Conservation (phyloP, 768 basidiomycete species). For the Chalciporus pseudorubinellus region DNA sequence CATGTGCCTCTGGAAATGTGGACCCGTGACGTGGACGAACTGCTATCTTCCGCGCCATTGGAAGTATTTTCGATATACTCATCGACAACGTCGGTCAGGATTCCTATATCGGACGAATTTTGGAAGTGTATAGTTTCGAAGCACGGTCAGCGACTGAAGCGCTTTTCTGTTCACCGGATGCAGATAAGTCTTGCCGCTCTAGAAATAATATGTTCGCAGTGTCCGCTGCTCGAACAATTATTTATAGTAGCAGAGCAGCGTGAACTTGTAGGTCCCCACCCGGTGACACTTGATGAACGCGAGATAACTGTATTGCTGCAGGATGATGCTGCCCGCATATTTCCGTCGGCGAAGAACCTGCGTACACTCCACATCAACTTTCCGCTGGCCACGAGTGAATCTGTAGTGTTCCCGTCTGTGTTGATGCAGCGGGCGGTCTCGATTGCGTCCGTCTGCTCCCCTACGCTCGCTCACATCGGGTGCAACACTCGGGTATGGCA, state of each 20-base stretch:
- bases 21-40: slow-evolving; percentile 39
- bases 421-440: slow-evolving; percentile 38
- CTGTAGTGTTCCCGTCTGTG: slow-evolving; percentile 11
- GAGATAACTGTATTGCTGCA: slow-evolving; percentile 1
- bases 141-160: slow-evolving; percentile 51
- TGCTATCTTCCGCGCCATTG: slow-evolving; percentile 51
- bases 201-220: slow-evolving; percentile 51
- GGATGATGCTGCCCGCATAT: slow-evolving; percentile 26
- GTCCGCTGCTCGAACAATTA: slow-evolving; percentile 55
- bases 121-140: slow-evolving; percentile 47
- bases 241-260: slow-evolving; percentile 55
- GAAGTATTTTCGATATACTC: slow-evolving; percentile 64
- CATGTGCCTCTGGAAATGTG: slow-evolving; percentile 40
- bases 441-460: slow-evolving; percentile 49
- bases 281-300: background rate
- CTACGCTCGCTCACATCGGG: slow-evolving; percentile 59
- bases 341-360: slow-evolving; percentile 47
- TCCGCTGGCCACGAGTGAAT: slow-evolving; percentile 27
- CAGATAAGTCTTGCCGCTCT: slow-evolving; percentile 50
- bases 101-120: slow-evolving; percentile 44
- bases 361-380: slow-evolving; percentile 62
- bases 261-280: slow-evolving; percentile 39
- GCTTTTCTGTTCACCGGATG: slow-evolving; percentile 67
- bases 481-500: slow-evolving; percentile 70
- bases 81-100: slow-evolving; percentile 40